Evolutionary conservation across 495 filamentous ascomycete genomes (phyloP).

Genomic region (Xanthoparmelia taractica): DNA sequence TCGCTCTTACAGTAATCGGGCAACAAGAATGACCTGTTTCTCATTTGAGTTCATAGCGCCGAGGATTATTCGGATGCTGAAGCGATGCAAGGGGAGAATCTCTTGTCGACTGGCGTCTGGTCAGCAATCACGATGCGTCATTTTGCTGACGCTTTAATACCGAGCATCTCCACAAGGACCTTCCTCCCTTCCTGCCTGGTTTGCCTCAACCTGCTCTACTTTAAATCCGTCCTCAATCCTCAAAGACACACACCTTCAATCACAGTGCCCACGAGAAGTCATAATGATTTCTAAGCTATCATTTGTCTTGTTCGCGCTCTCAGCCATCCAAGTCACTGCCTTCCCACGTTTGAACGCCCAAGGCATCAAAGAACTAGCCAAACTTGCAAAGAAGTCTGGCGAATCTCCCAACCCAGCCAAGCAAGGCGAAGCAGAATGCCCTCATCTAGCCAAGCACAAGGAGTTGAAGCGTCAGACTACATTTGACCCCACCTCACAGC

Average conservation of each 20-base stretch:
- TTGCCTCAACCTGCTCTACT: background rate
- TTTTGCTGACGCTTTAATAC: background rate
- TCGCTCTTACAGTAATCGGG: background rate
- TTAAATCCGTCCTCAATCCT: background rate
- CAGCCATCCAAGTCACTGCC: slow-evolving; percentile 1
- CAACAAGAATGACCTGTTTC: background rate
- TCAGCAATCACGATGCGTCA: background rate
- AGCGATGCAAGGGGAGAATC: background rate
- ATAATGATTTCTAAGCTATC: background rate
- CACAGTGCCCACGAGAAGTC: background rate
- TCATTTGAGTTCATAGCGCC: background rate
- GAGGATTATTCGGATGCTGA: background rate
- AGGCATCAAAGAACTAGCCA: background rate
- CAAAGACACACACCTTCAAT: background rate
- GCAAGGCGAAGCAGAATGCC: background rate
- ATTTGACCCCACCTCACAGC: slow-evolving; percentile 19
- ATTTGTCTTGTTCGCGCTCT: background rate
- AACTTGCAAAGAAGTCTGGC: background rate
- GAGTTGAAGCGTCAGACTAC: slow-evolving; percentile 7
- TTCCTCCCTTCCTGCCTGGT: background rate
- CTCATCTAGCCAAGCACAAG: background rate
- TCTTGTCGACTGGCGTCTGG: background rate
- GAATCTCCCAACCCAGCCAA: slow-evolving; percentile 10
- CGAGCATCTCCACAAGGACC: background rate
- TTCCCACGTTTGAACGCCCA: slow-evolving; percentile 9